These are phyloP conservation scores for Mycena alexandri DNA, from an alignment of 768 basidiomycete species.

Conservation along the genomic window DNA sequence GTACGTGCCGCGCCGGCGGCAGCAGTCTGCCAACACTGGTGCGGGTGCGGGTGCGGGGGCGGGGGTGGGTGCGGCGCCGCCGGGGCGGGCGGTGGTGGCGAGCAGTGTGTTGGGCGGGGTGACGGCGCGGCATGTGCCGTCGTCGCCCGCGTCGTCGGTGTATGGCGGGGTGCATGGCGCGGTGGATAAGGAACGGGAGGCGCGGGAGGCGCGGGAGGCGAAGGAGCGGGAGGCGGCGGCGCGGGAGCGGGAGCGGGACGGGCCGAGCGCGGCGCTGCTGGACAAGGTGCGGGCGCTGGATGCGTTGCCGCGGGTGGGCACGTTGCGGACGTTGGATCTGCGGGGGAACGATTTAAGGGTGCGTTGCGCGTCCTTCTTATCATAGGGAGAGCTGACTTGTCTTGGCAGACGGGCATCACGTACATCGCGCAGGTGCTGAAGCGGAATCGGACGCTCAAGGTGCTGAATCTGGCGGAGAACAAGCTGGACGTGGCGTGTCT, in stretches of 20 bases:
- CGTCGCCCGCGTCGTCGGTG: conserved; percentile 36
- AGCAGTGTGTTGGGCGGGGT: conserved; percentile 68
- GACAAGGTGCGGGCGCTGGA: conserved; percentile 94
- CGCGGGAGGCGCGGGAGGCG: not conserved
- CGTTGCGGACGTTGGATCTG: conserved; percentile 89
- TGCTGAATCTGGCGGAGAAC: conserved; percentile 95
- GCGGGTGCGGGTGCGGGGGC: conserved; percentile 47
- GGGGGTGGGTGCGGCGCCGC: conserved; percentile 49
- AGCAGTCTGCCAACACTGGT: conserved; percentile 58
- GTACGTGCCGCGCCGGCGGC: conserved; percentile 78
- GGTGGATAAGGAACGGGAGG: not conserved
- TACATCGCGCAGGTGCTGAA: conserved; percentile 97
- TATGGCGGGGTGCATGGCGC: conserved; percentile 8
- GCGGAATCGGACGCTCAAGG: conserved; percentile 93
- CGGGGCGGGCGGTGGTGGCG: conserved; percentile 79
- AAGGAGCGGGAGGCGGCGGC: conserved; percentile 4
- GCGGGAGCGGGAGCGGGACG: conserved; percentile 50
- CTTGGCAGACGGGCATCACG: conserved; percentile 74
- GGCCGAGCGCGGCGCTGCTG: conserved; percentile 82
- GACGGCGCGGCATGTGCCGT: conserved; percentile 58
- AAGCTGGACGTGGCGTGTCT: conserved; percentile 89
- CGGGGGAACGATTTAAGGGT: conserved; percentile 93
- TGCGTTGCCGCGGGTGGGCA: conserved; percentile 86
- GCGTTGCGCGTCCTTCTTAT: conserved; percentile 46
- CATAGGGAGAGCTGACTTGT: conserved; percentile 1